Percentiles rank a stretch among this genome's conserved stretches.
Conservation (phyloP, 352 stramenopile genomes). For the Pythium insidiosum region DNA sequence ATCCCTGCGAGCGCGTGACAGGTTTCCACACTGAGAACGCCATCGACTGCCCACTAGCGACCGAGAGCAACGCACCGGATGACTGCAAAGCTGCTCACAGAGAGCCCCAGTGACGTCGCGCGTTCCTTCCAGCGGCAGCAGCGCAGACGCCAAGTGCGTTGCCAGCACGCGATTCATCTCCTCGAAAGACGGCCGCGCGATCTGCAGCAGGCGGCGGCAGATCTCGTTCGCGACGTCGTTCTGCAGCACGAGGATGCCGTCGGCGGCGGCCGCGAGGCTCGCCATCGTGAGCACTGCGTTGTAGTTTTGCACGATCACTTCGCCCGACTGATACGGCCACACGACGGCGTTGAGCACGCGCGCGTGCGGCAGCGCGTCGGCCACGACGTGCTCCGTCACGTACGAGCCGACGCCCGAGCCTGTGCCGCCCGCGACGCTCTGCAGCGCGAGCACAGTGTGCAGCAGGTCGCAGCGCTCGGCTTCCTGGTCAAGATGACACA, state of each 20-base stretch:
- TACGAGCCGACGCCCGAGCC: conserved; percentile 83
- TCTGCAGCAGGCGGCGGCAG: conserved; percentile 44
- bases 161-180: conserved; percentile 59
- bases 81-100: conserved; percentile 36
- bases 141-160: conserved; percentile 41
- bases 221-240: conserved; percentile 57
- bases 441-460: conserved; percentile 61
- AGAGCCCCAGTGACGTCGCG: conserved; percentile 31
- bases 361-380: conserved; percentile 46
- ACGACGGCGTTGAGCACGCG: conserved; percentile 68
- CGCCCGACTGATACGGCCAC: conserved; percentile 75
- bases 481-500: conserved; percentile 22
- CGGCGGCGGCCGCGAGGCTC: conserved; percentile 40
- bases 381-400: conserved; percentile 65
- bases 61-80: conserved; percentile 49
- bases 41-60: too few relatives aligned
- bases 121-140: conserved; percentile 24
- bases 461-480: conserved; percentile 63
- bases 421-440: conserved; percentile 83
- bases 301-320: conserved; percentile 89
- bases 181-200: conserved; percentile 48
- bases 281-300: conserved; percentile 86
- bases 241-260: conserved; percentile 64
- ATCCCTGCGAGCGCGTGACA: conserved; percentile 44
- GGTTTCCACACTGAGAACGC: too few relatives aligned